phyloP scores from a whole-genome alignment of 768 basidiomycete genomes.

The Kwoniella botswanensis region DNA sequence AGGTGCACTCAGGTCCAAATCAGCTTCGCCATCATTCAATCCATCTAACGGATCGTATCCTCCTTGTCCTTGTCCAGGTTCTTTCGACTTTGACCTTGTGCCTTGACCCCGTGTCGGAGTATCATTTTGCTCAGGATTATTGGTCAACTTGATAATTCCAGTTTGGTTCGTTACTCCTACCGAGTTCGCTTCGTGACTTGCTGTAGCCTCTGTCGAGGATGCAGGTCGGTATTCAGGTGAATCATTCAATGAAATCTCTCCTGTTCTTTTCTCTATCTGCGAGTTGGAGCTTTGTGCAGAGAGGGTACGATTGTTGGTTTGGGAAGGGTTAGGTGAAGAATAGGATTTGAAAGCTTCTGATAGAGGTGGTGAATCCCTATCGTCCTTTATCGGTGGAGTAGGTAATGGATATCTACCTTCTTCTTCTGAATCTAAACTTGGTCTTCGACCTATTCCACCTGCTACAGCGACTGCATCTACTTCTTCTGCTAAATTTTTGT shows the following conservation, averaged over 20 bases:
- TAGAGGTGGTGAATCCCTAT: constrained; percentile 38
- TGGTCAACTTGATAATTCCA: background rate
- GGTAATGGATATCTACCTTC: constrained; percentile 21
- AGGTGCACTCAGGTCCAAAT: constrained; percentile 54
- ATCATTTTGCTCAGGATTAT: constrained; percentile 4
- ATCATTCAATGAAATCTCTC: constrained; percentile 1
- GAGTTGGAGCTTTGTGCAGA: background rate
- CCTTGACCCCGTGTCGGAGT: background rate
- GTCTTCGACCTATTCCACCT: background rate
- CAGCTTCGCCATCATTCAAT: constrained; percentile 57
- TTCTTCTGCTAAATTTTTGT: background rate
- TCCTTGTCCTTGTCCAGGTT: constrained; percentile 41
- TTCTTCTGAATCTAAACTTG: constrained; percentile 14
- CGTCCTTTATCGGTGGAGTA: constrained; percentile 16
- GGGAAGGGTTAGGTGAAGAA: constrained; percentile 17
- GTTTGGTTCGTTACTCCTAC: constrained; percentile 1
- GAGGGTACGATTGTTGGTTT: background rate
- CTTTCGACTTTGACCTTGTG: constrained; percentile 8
- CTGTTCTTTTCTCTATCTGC: background rate
- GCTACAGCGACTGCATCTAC: background rate
- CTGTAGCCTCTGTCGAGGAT: constrained; percentile 8
- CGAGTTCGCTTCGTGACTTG: background rate
- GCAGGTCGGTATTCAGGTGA: constrained; percentile 2
- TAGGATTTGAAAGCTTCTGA: constrained; percentile 32
- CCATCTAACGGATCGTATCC: constrained; percentile 53